A percentile compares a stretch with the other conserved stretches of the same genome.
Conservation (phyloP, 208 protist species). For the Leptomonas seymouri region DNA sequence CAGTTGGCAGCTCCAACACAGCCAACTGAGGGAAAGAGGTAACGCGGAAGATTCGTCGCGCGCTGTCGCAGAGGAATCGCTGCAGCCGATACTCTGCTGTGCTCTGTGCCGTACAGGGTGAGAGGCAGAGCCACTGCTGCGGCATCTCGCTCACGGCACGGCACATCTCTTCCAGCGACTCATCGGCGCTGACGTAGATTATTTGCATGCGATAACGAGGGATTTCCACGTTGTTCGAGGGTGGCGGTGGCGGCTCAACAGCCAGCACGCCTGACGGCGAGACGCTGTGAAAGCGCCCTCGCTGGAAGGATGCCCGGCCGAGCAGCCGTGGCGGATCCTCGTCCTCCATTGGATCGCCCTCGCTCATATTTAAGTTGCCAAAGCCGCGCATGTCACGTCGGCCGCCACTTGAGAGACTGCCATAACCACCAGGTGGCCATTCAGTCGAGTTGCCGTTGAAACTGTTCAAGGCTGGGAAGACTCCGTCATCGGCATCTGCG, state of each 20-base stretch:
- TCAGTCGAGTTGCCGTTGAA: conserved; percentile 6
- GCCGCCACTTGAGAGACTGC: conserved; percentile 1
- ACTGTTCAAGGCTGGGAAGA: conserved; percentile 19
- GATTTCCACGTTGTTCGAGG: background rate
- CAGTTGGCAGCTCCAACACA: conserved; percentile 34
- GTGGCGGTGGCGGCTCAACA: background rate
- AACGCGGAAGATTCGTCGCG: conserved; percentile 41
- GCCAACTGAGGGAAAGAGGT: conserved; percentile 63
- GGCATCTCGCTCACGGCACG: conserved; percentile 42
- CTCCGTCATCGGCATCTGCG: conserved; percentile 12
- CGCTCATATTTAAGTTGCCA: conserved; percentile 14
- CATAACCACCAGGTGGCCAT: conserved; percentile 2
- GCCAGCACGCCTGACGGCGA: conserved; percentile 14
- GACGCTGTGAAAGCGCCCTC: conserved; percentile 12
- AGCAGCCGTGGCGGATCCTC: conserved; percentile 7
- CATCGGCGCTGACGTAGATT: conserved; percentile 69
- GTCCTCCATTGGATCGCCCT: conserved; percentile 11
- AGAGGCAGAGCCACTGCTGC: conserved; percentile 53
- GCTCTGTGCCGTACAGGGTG: conserved; percentile 18
- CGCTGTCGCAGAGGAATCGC: conserved; percentile 15
- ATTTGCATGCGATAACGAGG: conserved; percentile 41
- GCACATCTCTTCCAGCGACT: conserved; percentile 35
- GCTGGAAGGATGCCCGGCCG: conserved; percentile 2
- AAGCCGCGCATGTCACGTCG: conserved; percentile 28
- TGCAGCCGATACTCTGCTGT: conserved; percentile 18